These are phyloP conservation scores for Solanum hybrid DNA, from an alignment of 305 asterid genomes.

Conservation along the genomic window DNA sequence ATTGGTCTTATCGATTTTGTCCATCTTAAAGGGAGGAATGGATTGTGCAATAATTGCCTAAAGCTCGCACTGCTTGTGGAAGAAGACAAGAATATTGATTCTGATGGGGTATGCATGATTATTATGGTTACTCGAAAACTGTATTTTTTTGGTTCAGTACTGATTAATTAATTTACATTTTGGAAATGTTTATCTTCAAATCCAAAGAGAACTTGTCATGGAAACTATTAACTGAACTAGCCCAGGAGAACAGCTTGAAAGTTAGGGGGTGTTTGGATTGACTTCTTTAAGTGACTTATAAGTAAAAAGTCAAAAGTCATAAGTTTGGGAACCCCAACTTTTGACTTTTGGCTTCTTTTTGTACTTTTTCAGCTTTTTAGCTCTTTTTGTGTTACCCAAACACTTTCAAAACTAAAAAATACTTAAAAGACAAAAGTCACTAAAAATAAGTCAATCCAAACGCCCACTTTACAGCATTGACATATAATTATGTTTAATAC, in stretches of 20 bases:
- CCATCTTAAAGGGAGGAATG: neutral
- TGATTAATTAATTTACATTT: no score
- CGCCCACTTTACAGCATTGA: neutral
- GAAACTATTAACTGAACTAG: neutral
- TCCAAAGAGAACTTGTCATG: neutral
- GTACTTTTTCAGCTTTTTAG: neutral
- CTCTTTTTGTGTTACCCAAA: neutral
- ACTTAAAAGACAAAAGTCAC: neutral
- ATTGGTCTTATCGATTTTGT: neutral
- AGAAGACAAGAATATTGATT: neutral
- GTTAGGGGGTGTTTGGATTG: neutral
- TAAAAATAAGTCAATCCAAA: neutral
- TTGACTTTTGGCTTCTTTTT: neutral
- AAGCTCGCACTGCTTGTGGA: neutral
- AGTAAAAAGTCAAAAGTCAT: neutral
- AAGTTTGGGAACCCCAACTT: neutral
- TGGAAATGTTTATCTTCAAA: neutral
- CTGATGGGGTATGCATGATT: neutral
- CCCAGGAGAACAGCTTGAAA: neutral
- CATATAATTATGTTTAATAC: neutral
- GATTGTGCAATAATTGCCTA: neutral
- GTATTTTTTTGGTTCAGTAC: neutral
- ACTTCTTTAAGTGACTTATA: neutral
- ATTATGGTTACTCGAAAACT: neutral
- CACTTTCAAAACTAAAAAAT: neutral